phyloP scores from a whole-genome alignment of 2,329 filamentous ascomycete genomes.

The Sphaceloma murrayae region DNA sequence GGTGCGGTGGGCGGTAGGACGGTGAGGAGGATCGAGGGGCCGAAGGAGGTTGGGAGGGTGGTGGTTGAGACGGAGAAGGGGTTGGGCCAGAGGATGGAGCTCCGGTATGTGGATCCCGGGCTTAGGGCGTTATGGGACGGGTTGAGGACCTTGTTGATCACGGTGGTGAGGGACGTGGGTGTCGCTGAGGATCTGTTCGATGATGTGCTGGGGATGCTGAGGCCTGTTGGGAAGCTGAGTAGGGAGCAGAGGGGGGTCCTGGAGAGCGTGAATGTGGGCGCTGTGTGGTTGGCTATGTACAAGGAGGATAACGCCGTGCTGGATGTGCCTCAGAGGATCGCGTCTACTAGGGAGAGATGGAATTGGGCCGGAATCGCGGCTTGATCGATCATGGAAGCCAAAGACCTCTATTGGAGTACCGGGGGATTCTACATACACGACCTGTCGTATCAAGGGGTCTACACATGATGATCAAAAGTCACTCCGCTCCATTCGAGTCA shows the following conservation, averaged over 20 bases:
- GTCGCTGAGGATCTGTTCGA: conserved; percentile 64
- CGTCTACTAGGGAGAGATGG: background rate
- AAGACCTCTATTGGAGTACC: background rate
- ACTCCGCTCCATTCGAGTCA: too few relatives aligned
- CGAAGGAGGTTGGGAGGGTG: background rate
- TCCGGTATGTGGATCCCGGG: conserved; percentile 35
- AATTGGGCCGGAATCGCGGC: conserved; percentile 6
- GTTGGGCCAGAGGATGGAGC: conserved; percentile 7
- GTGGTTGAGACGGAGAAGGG: background rate
- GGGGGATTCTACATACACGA: background rate
- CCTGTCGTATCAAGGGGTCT: too few relatives aligned
- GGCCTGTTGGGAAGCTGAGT: conserved; percentile 30
- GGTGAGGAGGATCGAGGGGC: background rate
- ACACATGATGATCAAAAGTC: too few relatives aligned
- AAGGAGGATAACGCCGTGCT: background rate
- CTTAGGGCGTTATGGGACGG: conserved; percentile 56
- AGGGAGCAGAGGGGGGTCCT: conserved; percentile 47
- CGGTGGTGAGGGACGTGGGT: conserved; percentile 52
- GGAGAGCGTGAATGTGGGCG: conserved; percentile 59
- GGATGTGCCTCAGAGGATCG: conserved; percentile 3
- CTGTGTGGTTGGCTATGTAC: conserved; percentile 54
- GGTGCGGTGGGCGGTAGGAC: conserved; percentile 1
- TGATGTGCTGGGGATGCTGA: conserved; percentile 55
- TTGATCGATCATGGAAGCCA: background rate
- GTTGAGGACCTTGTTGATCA: conserved; percentile 48